Evolutionary conservation across 352 stramenopile genomes (phyloP), one percentile per base, ranked within the genome.

Genomic region (Phytophthora citrophthora): DNA sequence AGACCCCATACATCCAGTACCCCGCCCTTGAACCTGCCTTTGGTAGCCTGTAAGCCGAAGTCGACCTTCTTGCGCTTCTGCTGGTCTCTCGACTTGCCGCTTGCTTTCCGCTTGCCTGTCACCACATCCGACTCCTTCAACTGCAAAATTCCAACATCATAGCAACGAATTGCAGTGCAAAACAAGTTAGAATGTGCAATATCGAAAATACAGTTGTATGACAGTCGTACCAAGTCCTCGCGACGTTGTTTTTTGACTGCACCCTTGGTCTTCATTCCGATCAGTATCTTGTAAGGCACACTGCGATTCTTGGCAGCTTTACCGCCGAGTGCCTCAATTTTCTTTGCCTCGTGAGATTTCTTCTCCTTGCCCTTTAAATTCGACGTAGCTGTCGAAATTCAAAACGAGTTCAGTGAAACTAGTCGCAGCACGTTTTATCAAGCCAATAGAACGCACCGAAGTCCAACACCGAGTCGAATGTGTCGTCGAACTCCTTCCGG

Each of bases 361-460:
- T 92, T 93, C 53, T 94, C 86, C 47, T 92, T 94, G 10, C 84
- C 84, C 64, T 86, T 91, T 10, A 92, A 49, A 27, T 74, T 89
- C 6, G 75, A 65, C 12, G 54, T 71, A 13, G 78, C 84, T 89
- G 51, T 47, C 46, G 7, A 47, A 20, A 9, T 4, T 29, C 47
- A 59, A 38, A 34, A 18, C 18, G 34, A 26, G 34, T 7, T 51
- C 10, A 45, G 13, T 16, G 16, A n/a, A 43, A 12, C 54, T 26
- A 40, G 20, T 46, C 16, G 45, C 12, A 44, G 44, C 29, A 23
- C 23, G 16, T 68, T 40, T 5, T 26, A 72, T 7, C 16, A 43
- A 52, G 27, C 5, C 16, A 66, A 10, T 38, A 29, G 2, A 52
- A 46, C 70, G 32, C 29, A 93, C 83, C 73, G 40, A 94, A 94